Conservation (phyloP, 2,329 filamentous ascomycete species). For the Myriosclerotinia duriaeana region DNA sequence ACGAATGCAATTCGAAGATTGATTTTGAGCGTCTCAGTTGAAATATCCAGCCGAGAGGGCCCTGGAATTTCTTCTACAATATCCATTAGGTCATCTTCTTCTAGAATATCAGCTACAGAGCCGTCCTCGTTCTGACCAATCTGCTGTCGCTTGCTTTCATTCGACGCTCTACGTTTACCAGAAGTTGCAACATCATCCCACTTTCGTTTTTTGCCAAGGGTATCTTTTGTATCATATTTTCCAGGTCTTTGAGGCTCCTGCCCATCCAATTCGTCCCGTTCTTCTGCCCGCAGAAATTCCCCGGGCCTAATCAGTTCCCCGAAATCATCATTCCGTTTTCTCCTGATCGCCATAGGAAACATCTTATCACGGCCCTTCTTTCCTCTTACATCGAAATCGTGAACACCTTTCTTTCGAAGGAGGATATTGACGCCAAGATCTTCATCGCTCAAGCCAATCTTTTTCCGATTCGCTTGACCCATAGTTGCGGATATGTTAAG, state of each 20-base stretch:
- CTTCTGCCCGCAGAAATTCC: slow-evolving; percentile 89
- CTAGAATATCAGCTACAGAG: slow-evolving; percentile 45
- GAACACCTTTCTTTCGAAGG: slow-evolving; percentile 82
- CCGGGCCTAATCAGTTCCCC: slow-evolving; percentile 91
- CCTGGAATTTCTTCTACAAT: slow-evolving; percentile 55
- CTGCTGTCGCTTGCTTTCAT: slow-evolving; percentile 60
- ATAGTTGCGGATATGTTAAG: slow-evolving; percentile 85
- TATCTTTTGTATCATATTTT: slow-evolving; percentile 54
- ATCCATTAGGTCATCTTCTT: slow-evolving; percentile 61
- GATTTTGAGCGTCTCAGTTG: slow-evolving; percentile 62
- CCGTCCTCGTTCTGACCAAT: slow-evolving; percentile 39
- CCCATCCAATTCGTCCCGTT: slow-evolving; percentile 73
- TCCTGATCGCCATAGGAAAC: slow-evolving; percentile 81
- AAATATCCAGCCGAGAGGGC: slow-evolving; percentile 73
- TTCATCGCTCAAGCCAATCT: slow-evolving; percentile 81
- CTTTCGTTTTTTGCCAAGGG: slow-evolving; percentile 86
- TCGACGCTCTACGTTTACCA: slow-evolving; percentile 44
- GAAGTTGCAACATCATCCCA: slow-evolving; percentile 71
- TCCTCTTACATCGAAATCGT: slow-evolving; percentile 87
- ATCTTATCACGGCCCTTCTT: slow-evolving; percentile 91
- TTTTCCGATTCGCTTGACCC: slow-evolving; percentile 79
- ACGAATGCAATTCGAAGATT: slow-evolving; percentile 80
- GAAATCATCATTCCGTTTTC: slow-evolving; percentile 83
- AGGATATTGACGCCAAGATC: slow-evolving; percentile 91
- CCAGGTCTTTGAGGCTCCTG: slow-evolving; percentile 57